These are phyloP conservation scores for Austroboletus niveus DNA, from an alignment of 1,284 basidiomycete species.

Conservation along the genomic window DNA sequence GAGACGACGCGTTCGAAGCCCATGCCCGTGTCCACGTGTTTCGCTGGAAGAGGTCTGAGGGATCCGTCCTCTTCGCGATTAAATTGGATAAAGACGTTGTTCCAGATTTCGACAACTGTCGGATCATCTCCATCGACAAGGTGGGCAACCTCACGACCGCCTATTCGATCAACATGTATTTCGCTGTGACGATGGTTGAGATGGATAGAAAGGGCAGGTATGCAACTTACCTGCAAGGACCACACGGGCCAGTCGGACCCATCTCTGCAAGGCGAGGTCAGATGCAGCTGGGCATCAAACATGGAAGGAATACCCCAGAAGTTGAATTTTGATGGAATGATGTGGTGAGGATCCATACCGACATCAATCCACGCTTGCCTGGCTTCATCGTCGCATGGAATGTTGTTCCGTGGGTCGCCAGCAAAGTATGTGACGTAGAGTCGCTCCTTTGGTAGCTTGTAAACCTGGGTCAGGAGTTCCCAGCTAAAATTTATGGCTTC, in stretches of 20 bases:
- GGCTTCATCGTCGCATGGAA: constrained; percentile 88
- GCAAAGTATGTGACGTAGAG: constrained; percentile 99
- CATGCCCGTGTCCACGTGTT: constrained; percentile 99
- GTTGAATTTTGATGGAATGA: constrained; percentile 96
- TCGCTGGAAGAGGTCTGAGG: constrained; percentile 80
- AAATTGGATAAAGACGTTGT: constrained; percentile 99
- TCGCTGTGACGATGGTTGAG: constrained; percentile 52
- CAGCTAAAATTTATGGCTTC: constrained; percentile 93
- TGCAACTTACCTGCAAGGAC: constrained; percentile 78
- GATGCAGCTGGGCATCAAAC: constrained; percentile 26
- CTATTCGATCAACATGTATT: constrained; percentile 96
- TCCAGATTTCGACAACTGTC: constrained; percentile 98
- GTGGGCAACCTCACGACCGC: constrained; percentile 86
- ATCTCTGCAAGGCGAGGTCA: constrained; percentile 64
- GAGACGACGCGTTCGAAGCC: constrained; percentile 98
- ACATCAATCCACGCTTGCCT: constrained; percentile 84
- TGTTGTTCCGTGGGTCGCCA: constrained; percentile 83
- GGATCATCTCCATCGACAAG: constrained; percentile 96
- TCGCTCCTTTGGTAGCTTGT: constrained; percentile 85
- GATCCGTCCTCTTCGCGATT: constrained; percentile 91
- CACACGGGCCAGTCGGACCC: constrained; percentile 97
- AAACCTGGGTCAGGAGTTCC: constrained; percentile 90
- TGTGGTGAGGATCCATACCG: constrained; percentile 87
- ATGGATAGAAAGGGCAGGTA: neutral
- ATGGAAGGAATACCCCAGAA: constrained; percentile 98